Base-by-base conservation (phyloP, 768 basidiomycete genomes). In the Russula foetens region DNA sequence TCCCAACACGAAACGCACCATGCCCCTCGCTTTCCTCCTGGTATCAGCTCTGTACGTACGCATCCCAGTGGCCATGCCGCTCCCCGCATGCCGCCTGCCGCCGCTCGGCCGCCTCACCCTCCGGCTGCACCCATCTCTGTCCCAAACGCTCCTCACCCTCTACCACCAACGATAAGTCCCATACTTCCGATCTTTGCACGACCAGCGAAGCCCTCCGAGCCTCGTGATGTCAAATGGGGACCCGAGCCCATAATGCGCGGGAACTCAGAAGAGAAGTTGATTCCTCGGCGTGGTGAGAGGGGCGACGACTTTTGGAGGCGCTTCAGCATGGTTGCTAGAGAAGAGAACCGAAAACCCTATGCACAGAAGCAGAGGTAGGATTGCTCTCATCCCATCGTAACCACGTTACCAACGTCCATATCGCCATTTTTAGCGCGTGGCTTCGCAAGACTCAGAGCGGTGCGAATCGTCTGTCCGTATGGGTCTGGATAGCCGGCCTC, bases 271-370 rank as follows among this genome's bases (percentile, higher is more conserved):
- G 87, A 85, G 44, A 81, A 83, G 2, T 69, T 88, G 3, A 70
- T 91, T 8, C 85, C 88, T 1, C 76, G 76, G 43, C 79, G 87
- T 47, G 87, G 88, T 2, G 83, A 88, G 69, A 82, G 79, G 51
- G 88, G 88, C 0, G 89, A 92, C 67, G 86, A 91, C 67, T 92
- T 92, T 73, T 92, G 90, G 90, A 77, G 87, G 61, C 78, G 90
- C 41, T 92, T 92, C 73, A 88, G 86, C 62, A 90, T 91, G 77
- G 84, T 92, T 63, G 89, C 83, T 9, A 88, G 83, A 68, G 83
- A 84, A 60, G 84, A 87, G 65, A 75, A 74, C 58, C 68, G 67
- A 58, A 77, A 75, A 62, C 70, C 73, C 4, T 50, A 67, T 8
- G 63, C 70, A 11, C 68, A 77, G 68, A 83, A 82, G 66, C 77